Evolutionary conservation across 2,329 filamentous ascomycete species (phyloP).

Genomic region (Penicillium concentricum): DNA sequence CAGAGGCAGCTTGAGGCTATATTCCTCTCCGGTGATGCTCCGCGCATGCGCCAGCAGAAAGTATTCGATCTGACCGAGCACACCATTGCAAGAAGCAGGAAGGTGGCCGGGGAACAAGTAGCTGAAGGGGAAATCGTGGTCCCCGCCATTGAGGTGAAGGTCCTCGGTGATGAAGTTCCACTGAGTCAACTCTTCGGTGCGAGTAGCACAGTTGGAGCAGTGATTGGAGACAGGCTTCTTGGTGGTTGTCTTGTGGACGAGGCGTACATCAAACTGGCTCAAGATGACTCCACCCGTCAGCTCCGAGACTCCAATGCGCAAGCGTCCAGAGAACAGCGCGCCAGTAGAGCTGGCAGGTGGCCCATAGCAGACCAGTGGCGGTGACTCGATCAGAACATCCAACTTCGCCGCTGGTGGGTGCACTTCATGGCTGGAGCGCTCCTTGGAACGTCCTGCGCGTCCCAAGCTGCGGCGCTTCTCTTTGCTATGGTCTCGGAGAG

Average conservation of each 20-base stretch:
- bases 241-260: conserved; percentile 69
- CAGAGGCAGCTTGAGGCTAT: conserved; percentile 67
- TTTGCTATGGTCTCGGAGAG: conserved; percentile 41
- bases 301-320: conserved; percentile 71
- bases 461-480: conserved; percentile 43
- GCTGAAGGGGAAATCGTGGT: conserved; percentile 84
- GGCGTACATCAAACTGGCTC: conserved; percentile 68
- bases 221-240: conserved; percentile 79
- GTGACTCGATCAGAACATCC: conserved; percentile 73
- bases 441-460: conserved; percentile 38
- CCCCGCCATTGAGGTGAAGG: conserved; percentile 49
- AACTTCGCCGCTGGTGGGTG: conserved; percentile 51
- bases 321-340: conserved; percentile 78
- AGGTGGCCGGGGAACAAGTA: conserved; percentile 80
- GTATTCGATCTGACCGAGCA: conserved; percentile 73
- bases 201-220: conserved; percentile 72
- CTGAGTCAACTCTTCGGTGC: conserved; percentile 69
- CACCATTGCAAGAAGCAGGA: conserved; percentile 77
- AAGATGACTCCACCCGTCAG: conserved; percentile 60
- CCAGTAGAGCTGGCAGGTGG: conserved; percentile 72
- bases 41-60: conserved; percentile 68
- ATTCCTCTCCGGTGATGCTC: conserved; percentile 59
- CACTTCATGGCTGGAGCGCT: conserved; percentile 30
- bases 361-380: conserved; percentile 82
- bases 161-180: conserved; percentile 72